A percentile compares a stretch with the other conserved stretches of the same genome.
phyloP scores from a whole-genome alignment of 2,329 filamentous ascomycete species.

The Claviceps humidiphila region DNA sequence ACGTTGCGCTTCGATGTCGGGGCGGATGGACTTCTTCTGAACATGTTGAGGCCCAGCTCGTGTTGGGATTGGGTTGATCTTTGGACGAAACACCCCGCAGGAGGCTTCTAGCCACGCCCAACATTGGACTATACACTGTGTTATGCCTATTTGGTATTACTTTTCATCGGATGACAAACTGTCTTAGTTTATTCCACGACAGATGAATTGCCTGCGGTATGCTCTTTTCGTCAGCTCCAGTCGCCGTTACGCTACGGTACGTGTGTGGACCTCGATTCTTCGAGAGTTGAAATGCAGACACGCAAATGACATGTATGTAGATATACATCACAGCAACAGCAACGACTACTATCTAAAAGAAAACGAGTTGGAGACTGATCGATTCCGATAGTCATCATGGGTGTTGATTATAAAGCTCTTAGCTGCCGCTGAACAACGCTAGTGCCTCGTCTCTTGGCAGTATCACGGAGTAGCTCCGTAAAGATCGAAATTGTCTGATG shows the following conservation, averaged over 20 bases:
- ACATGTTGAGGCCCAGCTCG: not conserved
- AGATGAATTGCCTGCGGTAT: not conserved
- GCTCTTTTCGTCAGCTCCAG: constrained; percentile 1
- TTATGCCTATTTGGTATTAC: not conserved
- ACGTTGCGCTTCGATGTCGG: no score
- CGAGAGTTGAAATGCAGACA: not conserved
- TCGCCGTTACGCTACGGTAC: constrained; percentile 1
- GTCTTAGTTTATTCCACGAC: constrained; percentile 1
- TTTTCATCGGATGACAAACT: not conserved
- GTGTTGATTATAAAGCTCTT: no score
- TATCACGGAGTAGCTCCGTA: no score
- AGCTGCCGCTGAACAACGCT: no score
- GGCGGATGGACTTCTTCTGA: no score
- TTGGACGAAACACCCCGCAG: not conserved
- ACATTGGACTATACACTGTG: not conserved
- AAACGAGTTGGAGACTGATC: no score
- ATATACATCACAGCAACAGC: not conserved
- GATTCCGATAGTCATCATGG: no score
- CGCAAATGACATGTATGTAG: not conserved
- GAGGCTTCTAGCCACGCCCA: not conserved
- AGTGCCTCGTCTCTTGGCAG: no score
- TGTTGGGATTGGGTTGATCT: not conserved
- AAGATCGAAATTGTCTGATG: no score
- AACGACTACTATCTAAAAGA: no score
- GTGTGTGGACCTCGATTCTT: not conserved